Evolutionary conservation across 2,329 filamentous ascomycete species (phyloP).

Genomic region (Macrophomina tecta): DNA sequence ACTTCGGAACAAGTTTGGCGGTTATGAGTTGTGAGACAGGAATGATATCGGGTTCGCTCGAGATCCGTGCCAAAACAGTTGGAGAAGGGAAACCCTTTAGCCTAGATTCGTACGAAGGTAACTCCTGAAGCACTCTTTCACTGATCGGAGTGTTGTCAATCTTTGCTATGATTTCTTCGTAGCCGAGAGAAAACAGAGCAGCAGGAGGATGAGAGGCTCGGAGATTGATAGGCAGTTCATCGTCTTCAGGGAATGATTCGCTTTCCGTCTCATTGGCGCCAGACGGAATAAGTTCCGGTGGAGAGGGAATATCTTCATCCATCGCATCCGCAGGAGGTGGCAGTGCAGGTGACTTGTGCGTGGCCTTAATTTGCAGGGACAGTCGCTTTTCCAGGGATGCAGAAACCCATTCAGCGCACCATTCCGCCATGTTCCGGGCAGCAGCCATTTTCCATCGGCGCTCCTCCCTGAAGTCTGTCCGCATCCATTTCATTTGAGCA

Average conservation of each 20-base stretch:
- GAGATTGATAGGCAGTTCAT: constrained; percentile 50
- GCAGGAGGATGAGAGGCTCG: constrained; percentile 65
- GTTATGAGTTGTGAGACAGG: constrained; percentile 87
- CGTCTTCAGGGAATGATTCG: constrained; percentile 46
- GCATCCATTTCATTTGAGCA: constrained; percentile 96
- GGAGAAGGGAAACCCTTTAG: constrained; percentile 40
- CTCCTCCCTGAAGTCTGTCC: constrained; percentile 93
- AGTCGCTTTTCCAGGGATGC: constrained; percentile 68
- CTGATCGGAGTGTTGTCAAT: constrained; percentile 75
- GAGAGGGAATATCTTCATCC: constrained; percentile 47
- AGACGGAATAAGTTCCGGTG: constrained; percentile 45
- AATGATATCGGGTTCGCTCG: constrained; percentile 49
- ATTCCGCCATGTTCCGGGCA: constrained; percentile 79
- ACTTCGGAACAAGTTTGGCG: constrained; percentile 75
- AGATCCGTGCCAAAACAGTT: constrained; percentile 51
- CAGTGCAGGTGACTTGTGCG: constrained; percentile 1
- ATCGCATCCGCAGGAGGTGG: constrained; percentile 38
- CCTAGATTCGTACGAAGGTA: constrained; percentile 73
- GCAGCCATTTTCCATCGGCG: constrained; percentile 89
- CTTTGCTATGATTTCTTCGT: constrained; percentile 81
- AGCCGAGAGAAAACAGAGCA: constrained; percentile 80
- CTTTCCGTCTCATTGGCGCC: constrained; percentile 46
- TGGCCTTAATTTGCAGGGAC: constrained; percentile 71
- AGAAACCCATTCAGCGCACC: constrained; percentile 82
- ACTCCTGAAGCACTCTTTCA: constrained; percentile 77